Evolutionary conservation across 2,329 filamentous ascomycete genomes (phyloP), one percentile per base, ranked within the genome.

Genomic region (Epichloe gansuensis): DNA sequence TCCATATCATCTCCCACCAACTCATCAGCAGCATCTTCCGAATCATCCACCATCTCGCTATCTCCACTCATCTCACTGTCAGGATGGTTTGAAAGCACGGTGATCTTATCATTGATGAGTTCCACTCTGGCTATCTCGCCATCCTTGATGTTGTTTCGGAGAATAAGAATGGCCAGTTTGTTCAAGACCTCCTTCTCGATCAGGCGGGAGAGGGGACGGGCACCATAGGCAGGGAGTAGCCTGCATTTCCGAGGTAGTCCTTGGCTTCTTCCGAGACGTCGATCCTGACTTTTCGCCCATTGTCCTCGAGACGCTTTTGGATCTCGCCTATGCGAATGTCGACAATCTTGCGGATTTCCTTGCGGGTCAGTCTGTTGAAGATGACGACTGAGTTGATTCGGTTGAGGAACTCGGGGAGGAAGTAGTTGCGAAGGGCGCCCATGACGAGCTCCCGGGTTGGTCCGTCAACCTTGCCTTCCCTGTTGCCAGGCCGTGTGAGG

Each of bases 171-270:
- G 2, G 93, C 93, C 57, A 98, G 75, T 48, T 85, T 83, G 71
- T 98, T 98, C 62, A 98, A 82, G 3, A 98, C 89, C 69, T 98
- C 93, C 72, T 93, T 93, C 75, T 98, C 93, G 61, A 98, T 96
- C 55, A 98, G 80, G 51, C 93, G 81, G 17, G 85, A 82, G 23
- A 98, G 74, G 38, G 93, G 93, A 54, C 93, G 81, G 42, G 93
- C 93, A 68, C 93, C 93, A 63, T 98, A 98, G 1, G 88, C 90
- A 1, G 93, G 93, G 88, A 95, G 73, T 98, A 98, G 9, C 93
- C 93, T 0, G 91, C 87, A 42, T 80, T 82, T 61, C 90, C 93
- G 8, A 98, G 80, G 68, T 95, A 97, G 65, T 97, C 90, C 66
- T 91, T 93, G 63, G 93, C 93, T 56, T 89, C 86, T 1, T 87